Base-by-base conservation (phyloP, 164 flowering plant species). In the Annona cherimola region DNA sequence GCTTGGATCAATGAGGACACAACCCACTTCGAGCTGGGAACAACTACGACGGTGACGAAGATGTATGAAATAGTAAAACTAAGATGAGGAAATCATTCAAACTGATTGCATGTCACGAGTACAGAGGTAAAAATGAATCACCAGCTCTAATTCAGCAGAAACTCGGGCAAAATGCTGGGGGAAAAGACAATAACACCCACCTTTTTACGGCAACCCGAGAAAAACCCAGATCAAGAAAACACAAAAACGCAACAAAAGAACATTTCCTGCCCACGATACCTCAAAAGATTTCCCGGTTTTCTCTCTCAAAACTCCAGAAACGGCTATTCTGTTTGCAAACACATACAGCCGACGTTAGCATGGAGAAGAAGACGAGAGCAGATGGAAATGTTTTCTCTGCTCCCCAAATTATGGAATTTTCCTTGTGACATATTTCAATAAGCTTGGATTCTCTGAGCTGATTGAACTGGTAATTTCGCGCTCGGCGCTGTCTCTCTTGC, bases 261-360 rank as follows among this genome's bases (percentile, higher is more conserved):
- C 44, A 35, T 16, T 35, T 68, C 60, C 11, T 71, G 39, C 40
- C 54, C 76, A 69, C 2, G 69, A 61, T 19, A 9, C 68, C 18
- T 63, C 64, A 39, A 63, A 63, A 20, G 54, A 45, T 68, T 45
- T 63, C 69, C 63, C 45, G 3, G 45, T 67, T 40, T 68, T 66
- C 16, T 62, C 67, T 62, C 50, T 54, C 39, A 66, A 43, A 64
- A 45, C 11, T 45, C 69, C 76, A 73, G 66, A 67, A 66, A 60
- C 66, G 69, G 46, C 61, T 55, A 45, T 59, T 12, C 46, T 40
- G 11, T 66, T 45, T 42, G 60, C 62, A 50, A 35, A 43, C 66
- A 11, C 67, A 5, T 26, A 7, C 42, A 39, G 57, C 59, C 44
- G 46, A 69, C 63, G 12, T 63, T 7, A 26, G 35, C 35, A 26